Conservation (phyloP, 169 alveolate species). For the Plasmodium vivax region DNA sequence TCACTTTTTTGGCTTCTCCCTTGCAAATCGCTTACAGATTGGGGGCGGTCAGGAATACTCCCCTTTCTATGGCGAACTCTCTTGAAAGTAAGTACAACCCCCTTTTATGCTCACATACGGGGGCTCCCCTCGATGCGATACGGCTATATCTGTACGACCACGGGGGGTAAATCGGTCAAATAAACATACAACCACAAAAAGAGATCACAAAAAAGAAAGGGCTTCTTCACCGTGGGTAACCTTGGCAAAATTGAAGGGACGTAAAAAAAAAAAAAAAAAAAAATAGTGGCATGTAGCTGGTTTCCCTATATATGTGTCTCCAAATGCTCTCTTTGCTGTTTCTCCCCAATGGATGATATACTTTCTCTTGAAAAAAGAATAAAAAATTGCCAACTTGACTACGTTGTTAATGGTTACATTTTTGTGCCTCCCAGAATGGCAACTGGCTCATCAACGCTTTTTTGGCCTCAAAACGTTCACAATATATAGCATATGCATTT, state of each 20-base stretch:
- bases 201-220: neutral
- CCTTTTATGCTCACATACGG: neutral
- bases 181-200: neutral
- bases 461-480: neutral
- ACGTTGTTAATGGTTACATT: neutral
- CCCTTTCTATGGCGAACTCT: neutral
- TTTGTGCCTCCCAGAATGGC: neutral
- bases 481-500: neutral
- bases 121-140: neutral
- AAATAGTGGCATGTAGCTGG: neutral
- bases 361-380: neutral
- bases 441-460: neutral
- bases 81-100: neutral
- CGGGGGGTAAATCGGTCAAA: neutral
- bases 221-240: neutral
- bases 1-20: neutral
- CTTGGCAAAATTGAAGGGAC: neutral
- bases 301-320: neutral
- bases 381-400: neutral
- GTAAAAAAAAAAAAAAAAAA: too few relatives aligned
- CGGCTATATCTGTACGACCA: neutral
- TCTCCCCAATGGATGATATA: neutral
- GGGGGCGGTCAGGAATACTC: neutral
- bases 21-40: neutral
- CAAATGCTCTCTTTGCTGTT: neutral